Base-by-base conservation (phyloP, 441 rosid genomes). In the Erysimum cheiri region DNA sequence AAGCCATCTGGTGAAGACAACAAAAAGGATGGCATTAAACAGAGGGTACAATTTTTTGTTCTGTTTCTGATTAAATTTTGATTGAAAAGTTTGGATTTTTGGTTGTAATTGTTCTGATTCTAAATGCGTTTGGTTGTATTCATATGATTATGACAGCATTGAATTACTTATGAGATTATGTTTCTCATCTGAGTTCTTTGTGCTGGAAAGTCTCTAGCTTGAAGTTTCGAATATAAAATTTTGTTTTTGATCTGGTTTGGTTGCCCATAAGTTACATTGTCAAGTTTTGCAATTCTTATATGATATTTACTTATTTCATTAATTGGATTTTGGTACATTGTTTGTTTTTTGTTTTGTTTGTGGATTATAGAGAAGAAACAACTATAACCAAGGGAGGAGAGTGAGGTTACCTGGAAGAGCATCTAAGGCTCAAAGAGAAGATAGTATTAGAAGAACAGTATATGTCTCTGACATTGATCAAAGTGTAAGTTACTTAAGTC, bases 401-500 rank as follows among this genome's bases (percentile, higher is more conserved):
- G 33, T 59, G 62, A 79, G 84, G 79, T 71, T 80, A 71, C 76
- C n/a, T 72, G 92, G 88, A 52, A 81, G 85, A 81, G 62, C 77
- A 54, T 78, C 75, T 28, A 81, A 83, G 76, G 84, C 87, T 69
- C 90, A 87, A 43, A 67, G 87, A 76, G 90, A 87, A 68, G 90
- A 84, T 81, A 80, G 90, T 66, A 67, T 85, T 57, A 81, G 88
- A 57, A 83, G 90, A 70, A 87, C 92, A n/a, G 86, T 87, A 5
- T 87, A 87, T 79, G 90, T 87, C 73, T 84, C 90, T 56, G 92
- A 87, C 78, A 87, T 87, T 56, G 90, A 87, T 72, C 92, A 85
- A 68, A 82, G 72, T 75, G 92, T 87, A 80, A 78, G 90, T 82
- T 63, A 47, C 12, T 56, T 50, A 3, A 10, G 17, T 40, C n/a